These are phyloP conservation scores for Oryza brachyantha DNA, from an alignment of 176 grass and related monocot species.

Conservation along the genomic window DNA sequence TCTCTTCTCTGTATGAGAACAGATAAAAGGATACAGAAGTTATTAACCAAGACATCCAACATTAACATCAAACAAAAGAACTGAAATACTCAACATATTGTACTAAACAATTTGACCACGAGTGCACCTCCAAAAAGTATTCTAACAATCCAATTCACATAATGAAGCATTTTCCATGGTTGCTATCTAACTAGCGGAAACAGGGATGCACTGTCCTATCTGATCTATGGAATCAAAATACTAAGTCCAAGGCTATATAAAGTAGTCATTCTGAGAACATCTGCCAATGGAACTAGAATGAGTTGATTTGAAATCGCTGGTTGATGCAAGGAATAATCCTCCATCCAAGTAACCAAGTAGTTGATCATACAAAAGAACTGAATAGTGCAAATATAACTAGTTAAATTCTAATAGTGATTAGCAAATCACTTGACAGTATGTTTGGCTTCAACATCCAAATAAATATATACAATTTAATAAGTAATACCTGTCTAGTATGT, in stretches of 20 bases:
- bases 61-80: not conserved
- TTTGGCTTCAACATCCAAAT: conserved; percentile 6
- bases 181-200: not conserved
- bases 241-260: not conserved
- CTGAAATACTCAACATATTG: not conserved
- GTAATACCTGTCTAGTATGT: conserved; percentile 39
- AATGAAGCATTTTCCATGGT: conserved; percentile 7
- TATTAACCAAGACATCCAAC: conserved; percentile 18
- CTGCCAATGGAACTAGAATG: not conserved
- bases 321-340: not conserved
- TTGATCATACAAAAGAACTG: conserved; percentile 22
- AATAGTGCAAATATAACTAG: not conserved
- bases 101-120: conserved; percentile 1
- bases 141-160: not conserved
- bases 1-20: conserved; percentile 42
- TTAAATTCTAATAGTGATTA: not conserved
- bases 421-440: conserved; percentile 4
- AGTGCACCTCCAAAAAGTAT: not conserved
- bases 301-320: not conserved
- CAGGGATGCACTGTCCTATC: not conserved
- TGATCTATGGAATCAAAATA: conserved; percentile 3
- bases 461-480: conserved; percentile 29
- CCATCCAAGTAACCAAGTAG: not conserved
- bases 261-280: not conserved
- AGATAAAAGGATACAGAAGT: not conserved